These are phyloP conservation scores for Aspergillus puulaauensis DNA, from an alignment of 2,329 filamentous ascomycete species.

Conservation along the genomic window DNA sequence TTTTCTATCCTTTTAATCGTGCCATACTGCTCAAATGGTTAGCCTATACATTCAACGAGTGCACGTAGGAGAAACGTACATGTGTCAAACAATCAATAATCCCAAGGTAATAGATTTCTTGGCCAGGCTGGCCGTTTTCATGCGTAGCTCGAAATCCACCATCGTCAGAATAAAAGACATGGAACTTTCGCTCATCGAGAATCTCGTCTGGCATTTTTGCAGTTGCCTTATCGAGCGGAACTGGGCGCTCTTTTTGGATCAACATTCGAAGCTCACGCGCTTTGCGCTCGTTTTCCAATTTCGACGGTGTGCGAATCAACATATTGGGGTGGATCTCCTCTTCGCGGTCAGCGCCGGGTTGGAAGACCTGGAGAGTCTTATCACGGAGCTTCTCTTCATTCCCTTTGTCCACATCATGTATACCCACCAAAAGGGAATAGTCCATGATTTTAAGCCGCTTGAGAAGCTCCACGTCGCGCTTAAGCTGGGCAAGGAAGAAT, in stretches of 20 bases:
- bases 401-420: slow-evolving; percentile 84
- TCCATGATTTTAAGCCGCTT: slow-evolving; percentile 97
- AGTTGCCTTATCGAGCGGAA: slow-evolving; percentile 82
- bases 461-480: slow-evolving; percentile 80
- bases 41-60: background rate
- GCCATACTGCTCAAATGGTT: slow-evolving; percentile 66
- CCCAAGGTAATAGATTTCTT: slow-evolving; percentile 96
- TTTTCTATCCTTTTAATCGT: slow-evolving; percentile 93
- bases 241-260: slow-evolving; percentile 86
- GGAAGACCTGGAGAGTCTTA: slow-evolving; percentile 92
- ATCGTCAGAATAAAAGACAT: slow-evolving; percentile 90
- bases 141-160: slow-evolving; percentile 92
- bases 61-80: slow-evolving; percentile 57
- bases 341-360: slow-evolving; percentile 73
- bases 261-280: slow-evolving; percentile 87
- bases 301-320: slow-evolving; percentile 86
- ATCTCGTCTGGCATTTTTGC: slow-evolving; percentile 90
- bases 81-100: slow-evolving; percentile 98
- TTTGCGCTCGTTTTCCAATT: slow-evolving; percentile 86
- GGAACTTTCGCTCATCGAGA: slow-evolving; percentile 70
- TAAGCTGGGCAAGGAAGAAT: slow-evolving; percentile 84
- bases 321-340: slow-evolving; percentile 63
- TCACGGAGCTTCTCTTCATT: slow-evolving; percentile 91
- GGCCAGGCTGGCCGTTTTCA: slow-evolving; percentile 77
- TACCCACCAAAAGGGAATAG: slow-evolving; percentile 91